phyloP scores from a whole-genome alignment of 768 basidiomycete genomes.

The Holtermanniella nyarrowii region DNA sequence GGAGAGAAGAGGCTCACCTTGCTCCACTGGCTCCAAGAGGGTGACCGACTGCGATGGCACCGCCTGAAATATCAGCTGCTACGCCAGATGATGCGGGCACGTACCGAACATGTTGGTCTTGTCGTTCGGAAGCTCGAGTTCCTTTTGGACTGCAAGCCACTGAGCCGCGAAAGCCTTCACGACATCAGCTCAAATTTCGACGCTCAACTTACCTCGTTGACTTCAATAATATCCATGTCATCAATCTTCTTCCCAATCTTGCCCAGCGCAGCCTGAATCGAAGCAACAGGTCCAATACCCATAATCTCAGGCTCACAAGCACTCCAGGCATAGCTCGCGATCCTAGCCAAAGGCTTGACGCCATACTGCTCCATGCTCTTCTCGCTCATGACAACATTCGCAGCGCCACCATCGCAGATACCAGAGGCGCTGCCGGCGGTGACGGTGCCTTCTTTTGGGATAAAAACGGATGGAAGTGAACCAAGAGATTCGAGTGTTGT shows the following conservation, averaged over 20 bases:
- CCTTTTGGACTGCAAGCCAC: slow-evolving; percentile 42
- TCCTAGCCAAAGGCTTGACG: slow-evolving; percentile 40
- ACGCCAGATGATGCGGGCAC: not conserved
- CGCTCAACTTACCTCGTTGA: slow-evolving; percentile 36
- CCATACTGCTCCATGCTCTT: slow-evolving; percentile 33
- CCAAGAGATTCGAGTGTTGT: slow-evolving; percentile 36
- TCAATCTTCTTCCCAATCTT: slow-evolving; percentile 30
- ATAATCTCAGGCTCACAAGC: slow-evolving; percentile 44
- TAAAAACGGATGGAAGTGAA: slow-evolving; percentile 39
- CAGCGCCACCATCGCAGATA: slow-evolving; percentile 43
- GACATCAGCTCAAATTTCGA: slow-evolving; percentile 10
- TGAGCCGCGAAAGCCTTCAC: slow-evolving; percentile 43
- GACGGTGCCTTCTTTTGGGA: slow-evolving; percentile 39
- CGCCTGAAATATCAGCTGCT: slow-evolving; percentile 19
- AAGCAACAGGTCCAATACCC: slow-evolving; percentile 43
- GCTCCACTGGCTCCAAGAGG: slow-evolving; percentile 25
- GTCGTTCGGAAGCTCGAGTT: slow-evolving; percentile 39
- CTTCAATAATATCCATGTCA: slow-evolving; percentile 42
- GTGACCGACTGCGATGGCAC: slow-evolving; percentile 41
- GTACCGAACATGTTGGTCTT: slow-evolving; percentile 34
- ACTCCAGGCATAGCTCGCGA: slow-evolving; percentile 41
- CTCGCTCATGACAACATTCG: slow-evolving; percentile 43
- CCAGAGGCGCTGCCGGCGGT: slow-evolving; percentile 42
- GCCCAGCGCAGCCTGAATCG: slow-evolving; percentile 18
- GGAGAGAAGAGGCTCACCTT: slow-evolving; percentile 7